A percentile compares a stretch with the other conserved stretches of the same genome.
phyloP scores from a whole-genome alignment of 345 rosid species.

The Eucalyptus camaldulensis region DNA sequence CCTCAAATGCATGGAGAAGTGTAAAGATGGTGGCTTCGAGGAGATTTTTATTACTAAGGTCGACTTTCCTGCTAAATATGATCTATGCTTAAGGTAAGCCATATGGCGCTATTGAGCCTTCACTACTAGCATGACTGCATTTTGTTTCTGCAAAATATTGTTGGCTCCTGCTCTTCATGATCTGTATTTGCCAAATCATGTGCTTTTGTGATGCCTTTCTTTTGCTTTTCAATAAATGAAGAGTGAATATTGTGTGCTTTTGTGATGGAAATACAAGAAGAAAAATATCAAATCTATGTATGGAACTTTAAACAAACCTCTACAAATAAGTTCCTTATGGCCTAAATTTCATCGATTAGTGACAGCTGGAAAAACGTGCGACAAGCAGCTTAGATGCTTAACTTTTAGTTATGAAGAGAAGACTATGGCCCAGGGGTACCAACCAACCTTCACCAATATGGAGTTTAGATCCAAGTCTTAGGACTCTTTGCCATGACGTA shows the following conservation, averaged over 20 bases:
- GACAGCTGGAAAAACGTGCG: background rate
- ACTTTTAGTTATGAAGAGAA: background rate
- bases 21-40: constrained; percentile 73
- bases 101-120: background rate
- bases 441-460: background rate
- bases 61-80: constrained; percentile 74
- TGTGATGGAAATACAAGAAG: background rate
- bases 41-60: constrained; percentile 62
- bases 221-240: background rate
- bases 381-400: background rate
- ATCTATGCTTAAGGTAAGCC: constrained; percentile 56
- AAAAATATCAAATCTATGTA: background rate
- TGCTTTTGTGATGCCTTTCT: background rate
- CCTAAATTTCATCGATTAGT: background rate
- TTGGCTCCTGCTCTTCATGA: background rate
- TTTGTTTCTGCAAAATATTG: background rate
- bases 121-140: background rate
- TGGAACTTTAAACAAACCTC: background rate
- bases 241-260: background rate
- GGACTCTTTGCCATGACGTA: background rate
- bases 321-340: background rate
- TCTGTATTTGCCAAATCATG: background rate
- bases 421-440: background rate
- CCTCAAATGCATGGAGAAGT: constrained; percentile 55
- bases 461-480: background rate